Evolutionary conservation across 257 asterid genomes (phyloP), one percentile per base, ranked within the genome.

Genomic region (Solanum appendiculatum): DNA sequence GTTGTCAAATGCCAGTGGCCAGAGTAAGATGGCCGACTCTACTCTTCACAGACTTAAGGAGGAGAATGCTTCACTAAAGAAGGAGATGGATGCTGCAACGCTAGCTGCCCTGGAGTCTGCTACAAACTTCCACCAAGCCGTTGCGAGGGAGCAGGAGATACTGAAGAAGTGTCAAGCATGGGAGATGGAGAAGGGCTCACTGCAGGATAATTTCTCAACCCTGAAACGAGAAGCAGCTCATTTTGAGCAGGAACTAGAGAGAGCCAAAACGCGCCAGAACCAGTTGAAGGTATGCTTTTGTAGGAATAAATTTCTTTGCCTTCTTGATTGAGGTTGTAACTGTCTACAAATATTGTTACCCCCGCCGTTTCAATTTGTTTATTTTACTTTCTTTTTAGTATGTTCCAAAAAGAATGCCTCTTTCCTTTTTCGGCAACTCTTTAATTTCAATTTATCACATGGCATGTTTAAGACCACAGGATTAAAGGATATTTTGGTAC

Each of bases 241-340:
- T 68, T 68, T 92, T 54, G 86, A 82, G 33, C 84, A 29, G 68
- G 88, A 80, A 33, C 31, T 91, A 2, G 92, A 75, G 80, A 94
- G 91, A 87, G 87, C 91, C 56, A 92, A 86, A 87, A 91, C 7
- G 40, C 89, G 91, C 36, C 75, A 48, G 85, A 89, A 88, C 74
- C 94, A 91, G 88, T 88, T 92, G 87, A 86, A 92, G 98, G 96
- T 93, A 93, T 33, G 75, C 3, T 29, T 81, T 48, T 81, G 85
- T 81, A 5, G 21, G 69, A 81, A 81, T 81, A 48, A 81, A 81
- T 81, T 78, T 80, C 18, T 80, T 46, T 29, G 85, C 68, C 42
- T 81, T 21, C 85, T 81, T 81, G 85, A 81, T 81, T 81, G 29
- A 48, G 11, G 21, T 81, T 64, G 37, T 29, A 81, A 81, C 31